Evolutionary conservation across 2,329 filamentous ascomycete species (phyloP).

Genomic region (Nigrospora osmanthi): DNA sequence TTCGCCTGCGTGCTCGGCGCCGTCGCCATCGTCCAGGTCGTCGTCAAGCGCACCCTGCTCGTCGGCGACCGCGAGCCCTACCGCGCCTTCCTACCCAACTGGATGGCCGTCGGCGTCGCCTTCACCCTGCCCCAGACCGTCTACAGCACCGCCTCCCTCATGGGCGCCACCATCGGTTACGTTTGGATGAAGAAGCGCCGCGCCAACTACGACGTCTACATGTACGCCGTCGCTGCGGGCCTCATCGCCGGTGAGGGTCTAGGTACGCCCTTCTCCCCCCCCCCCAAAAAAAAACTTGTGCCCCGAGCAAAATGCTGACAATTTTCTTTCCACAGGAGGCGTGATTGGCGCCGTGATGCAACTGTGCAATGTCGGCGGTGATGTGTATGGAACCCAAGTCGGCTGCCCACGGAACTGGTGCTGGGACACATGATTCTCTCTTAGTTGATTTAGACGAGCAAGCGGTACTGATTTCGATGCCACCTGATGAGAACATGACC

Average conservation of each 20-base stretch:
- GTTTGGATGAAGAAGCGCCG: constrained; percentile 47
- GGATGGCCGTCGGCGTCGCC: constrained; percentile 51
- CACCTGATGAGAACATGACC: too few species aligned
- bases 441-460: too few species aligned
- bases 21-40: constrained; percentile 35
- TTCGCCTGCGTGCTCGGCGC: constrained; percentile 49
- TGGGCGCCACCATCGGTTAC: constrained; percentile 46
- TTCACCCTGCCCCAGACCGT: constrained; percentile 49
- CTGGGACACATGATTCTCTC: too few species aligned
- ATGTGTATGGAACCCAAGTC: too few species aligned
- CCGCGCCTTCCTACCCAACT: constrained; percentile 50
- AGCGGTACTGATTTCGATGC: too few species aligned
- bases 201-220: constrained; percentile 47
- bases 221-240: constrained; percentile 51
- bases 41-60: constrained; percentile 47
- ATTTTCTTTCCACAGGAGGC: neutral
- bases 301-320: too few species aligned
- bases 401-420: too few species aligned
- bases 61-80: constrained; percentile 39
- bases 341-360: too few species aligned
- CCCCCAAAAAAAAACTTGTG: too few species aligned
- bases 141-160: constrained; percentile 49
- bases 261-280: neutral
- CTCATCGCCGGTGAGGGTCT: constrained; percentile 55
- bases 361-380: too few species aligned